Base-by-base conservation (phyloP, 106 monocot species). In the Xerophyta viscosa region DNA sequence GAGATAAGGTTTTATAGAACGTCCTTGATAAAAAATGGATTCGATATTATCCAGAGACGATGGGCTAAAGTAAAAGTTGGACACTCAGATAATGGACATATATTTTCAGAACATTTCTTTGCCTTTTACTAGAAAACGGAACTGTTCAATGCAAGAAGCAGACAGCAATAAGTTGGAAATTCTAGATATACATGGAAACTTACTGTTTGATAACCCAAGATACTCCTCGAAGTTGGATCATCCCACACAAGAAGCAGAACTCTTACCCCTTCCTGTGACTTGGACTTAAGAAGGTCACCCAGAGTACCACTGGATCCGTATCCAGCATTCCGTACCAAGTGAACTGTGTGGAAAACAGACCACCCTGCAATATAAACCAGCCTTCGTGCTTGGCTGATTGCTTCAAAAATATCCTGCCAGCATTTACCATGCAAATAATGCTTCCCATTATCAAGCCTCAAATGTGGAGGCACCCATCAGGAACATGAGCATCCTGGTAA, bases 161-260 rank as follows among this genome's bases (percentile, higher is more conserved):
- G n/a, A n/a, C n/a, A n/a, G n/a, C n/a, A n/a, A n/a, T n/a, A n/a
- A n/a, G n/a, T n/a, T n/a, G n/a, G n/a, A n/a, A n/a, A n/a, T n/a
- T n/a, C n/a, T n/a, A n/a, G n/a, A n/a, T n/a, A n/a, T n/a, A n/a
- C n/a, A 56, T 60, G 48, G 55, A 45, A 13, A 22, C 46, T 66
- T 74, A 84, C 93, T 15, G 60, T 81, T 52, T 66, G 41, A 57
- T 68, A 64, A 11, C 84, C 88, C 45, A 94, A 62, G 60, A 94
- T 66, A 36, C 47, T 88, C 52, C 84, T 70, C 5, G 93, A 94
- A 42, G 93, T 94, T 13, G 93, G 93, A 81, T 94, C 93, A 66
- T 94, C 94, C 94, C 94, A 96, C 46, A 96, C 68, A 57, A 96
- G 88, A 60, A 96, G 78, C 58, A 88, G 54, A 26, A 96, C 88